phyloP scores from a whole-genome alignment of 345 rosid genomes.

The Euphorbia tirucalli region DNA sequence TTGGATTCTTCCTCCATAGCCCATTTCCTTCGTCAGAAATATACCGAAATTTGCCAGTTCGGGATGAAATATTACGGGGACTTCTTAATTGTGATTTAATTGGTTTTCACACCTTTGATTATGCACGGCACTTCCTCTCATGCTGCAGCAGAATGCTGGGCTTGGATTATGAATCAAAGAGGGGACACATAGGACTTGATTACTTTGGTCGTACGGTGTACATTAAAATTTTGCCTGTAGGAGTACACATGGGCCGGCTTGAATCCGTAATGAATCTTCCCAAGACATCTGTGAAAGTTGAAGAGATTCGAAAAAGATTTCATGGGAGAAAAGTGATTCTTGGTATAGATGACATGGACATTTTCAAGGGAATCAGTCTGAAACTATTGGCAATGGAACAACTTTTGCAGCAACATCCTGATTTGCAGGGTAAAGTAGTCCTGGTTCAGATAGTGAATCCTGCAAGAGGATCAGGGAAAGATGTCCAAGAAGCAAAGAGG shows the following conservation, averaged over 20 bases:
- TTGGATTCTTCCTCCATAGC: constrained; percentile 79
- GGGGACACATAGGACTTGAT: constrained; percentile 82
- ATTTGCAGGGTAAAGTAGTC: constrained; percentile 61
- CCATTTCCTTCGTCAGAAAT: constrained; percentile 85
- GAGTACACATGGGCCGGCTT: constrained; percentile 71
- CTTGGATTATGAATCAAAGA: constrained; percentile 75
- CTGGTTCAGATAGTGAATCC: constrained; percentile 80
- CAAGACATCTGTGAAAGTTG: constrained; percentile 53
- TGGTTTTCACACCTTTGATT: constrained; percentile 85
- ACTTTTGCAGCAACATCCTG: constrained; percentile 54
- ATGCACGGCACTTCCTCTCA: constrained; percentile 72
- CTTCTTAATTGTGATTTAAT: constrained; percentile 70
- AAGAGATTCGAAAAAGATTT: constrained; percentile 55
- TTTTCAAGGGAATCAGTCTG: constrained; percentile 75
- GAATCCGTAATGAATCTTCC: constrained; percentile 66
- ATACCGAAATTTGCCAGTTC: constrained; percentile 67
- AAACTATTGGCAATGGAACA: constrained; percentile 67
- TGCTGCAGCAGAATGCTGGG: constrained; percentile 91
- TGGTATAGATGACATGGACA: constrained; percentile 87
- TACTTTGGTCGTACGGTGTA: constrained; percentile 78
- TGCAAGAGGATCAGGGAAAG: constrained; percentile 67
- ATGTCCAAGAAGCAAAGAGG: constrained; percentile 68
- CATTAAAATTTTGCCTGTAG: constrained; percentile 70
- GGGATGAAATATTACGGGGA: constrained; percentile 66
- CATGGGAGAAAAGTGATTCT: constrained; percentile 63